Percentiles rank a stretch among this genome's conserved stretches.
phyloP scores from a whole-genome alignment of 768 basidiomycete species.

The Rickenella mellea region DNA sequence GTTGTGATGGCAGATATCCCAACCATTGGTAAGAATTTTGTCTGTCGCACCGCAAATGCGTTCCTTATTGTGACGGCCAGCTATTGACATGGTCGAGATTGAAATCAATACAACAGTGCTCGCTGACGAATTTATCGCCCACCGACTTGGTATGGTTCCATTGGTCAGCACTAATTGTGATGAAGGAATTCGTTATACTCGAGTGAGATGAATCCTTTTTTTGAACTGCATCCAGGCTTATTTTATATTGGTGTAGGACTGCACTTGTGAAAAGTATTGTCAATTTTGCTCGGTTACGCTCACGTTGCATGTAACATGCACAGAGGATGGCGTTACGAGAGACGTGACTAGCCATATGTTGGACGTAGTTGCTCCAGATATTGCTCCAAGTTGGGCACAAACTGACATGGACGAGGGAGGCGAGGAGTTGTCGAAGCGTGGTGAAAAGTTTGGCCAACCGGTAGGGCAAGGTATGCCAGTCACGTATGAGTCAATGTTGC shows the following conservation, averaged over 20 bases:
- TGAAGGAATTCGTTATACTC: slow-evolving; percentile 73
- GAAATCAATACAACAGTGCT: slow-evolving; percentile 85
- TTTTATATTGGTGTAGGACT: slow-evolving; percentile 65
- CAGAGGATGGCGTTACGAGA: slow-evolving; percentile 59
- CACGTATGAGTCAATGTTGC: too few relatives aligned
- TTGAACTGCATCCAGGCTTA: not conserved
- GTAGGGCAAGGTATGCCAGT: slow-evolving; percentile 68
- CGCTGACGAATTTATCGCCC: slow-evolving; percentile 95
- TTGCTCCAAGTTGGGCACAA: slow-evolving; percentile 21
- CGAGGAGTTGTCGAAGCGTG: slow-evolving; percentile 68
- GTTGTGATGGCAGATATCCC: slow-evolving; percentile 96
- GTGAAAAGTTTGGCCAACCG: slow-evolving; percentile 68
- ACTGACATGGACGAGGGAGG: slow-evolving; percentile 31
- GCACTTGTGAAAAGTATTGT: slow-evolving; percentile 79
- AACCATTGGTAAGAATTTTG: slow-evolving; percentile 67
- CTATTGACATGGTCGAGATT: slow-evolving; percentile 95
- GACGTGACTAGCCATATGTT: slow-evolving; percentile 83
- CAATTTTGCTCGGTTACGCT: slow-evolving; percentile 79
- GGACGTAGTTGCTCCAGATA: slow-evolving; percentile 54
- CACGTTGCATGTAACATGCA: slow-evolving; percentile 67
- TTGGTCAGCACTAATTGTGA: slow-evolving; percentile 82
- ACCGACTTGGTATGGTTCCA: slow-evolving; percentile 91
- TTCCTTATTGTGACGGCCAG: slow-evolving; percentile 28
- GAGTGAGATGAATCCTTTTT: slow-evolving; percentile 33
- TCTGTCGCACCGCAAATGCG: not conserved